phyloP scores from a whole-genome alignment of 2,329 filamentous ascomycete species.

The Zymoseptoria passerinii region DNA sequence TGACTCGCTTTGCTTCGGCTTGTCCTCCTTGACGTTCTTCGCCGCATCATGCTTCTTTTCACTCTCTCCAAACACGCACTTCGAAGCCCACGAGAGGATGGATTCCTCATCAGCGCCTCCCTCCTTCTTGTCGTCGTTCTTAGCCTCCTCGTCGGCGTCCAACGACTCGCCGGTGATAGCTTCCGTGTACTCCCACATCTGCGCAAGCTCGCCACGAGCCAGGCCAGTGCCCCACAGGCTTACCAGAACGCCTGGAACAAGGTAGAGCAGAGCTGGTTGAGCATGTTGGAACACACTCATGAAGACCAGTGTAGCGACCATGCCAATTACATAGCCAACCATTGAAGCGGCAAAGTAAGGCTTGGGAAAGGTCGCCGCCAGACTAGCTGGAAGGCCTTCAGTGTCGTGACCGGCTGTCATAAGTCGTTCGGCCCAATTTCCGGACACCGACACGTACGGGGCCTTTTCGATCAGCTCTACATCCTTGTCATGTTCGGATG shows the following conservation, averaged over 20 bases:
- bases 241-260: slow-evolving; percentile 76
- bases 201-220: slow-evolving; percentile 58
- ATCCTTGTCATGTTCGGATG: slow-evolving; percentile 14
- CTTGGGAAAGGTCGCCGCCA: slow-evolving; percentile 58
- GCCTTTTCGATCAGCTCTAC: slow-evolving; percentile 28
- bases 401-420: slow-evolving; percentile 48
- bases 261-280: slow-evolving; percentile 84
- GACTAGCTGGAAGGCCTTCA: slow-evolving; percentile 8
- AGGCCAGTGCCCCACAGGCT: slow-evolving; percentile 68
- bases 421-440: slow-evolving; percentile 74
- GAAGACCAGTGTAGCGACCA: slow-evolving; percentile 66
- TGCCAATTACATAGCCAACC: slow-evolving; percentile 66
- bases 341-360: slow-evolving; percentile 76
- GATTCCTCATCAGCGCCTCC: slow-evolving; percentile 5
- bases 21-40: not conserved
- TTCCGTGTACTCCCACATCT: slow-evolving; percentile 80
- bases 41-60: not conserved
- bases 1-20: not conserved
- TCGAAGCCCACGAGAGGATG: slow-evolving; percentile 7
- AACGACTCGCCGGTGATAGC: slow-evolving; percentile 38
- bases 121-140: slow-evolving; percentile 7
- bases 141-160: slow-evolving; percentile 15
- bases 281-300: slow-evolving; percentile 72
- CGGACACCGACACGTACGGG: slow-evolving; percentile 45
- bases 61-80: slow-evolving; percentile 7